Evolutionary conservation across 1,284 basidiomycete genomes (phyloP).

Genomic region (Irpex sp.): DNA sequence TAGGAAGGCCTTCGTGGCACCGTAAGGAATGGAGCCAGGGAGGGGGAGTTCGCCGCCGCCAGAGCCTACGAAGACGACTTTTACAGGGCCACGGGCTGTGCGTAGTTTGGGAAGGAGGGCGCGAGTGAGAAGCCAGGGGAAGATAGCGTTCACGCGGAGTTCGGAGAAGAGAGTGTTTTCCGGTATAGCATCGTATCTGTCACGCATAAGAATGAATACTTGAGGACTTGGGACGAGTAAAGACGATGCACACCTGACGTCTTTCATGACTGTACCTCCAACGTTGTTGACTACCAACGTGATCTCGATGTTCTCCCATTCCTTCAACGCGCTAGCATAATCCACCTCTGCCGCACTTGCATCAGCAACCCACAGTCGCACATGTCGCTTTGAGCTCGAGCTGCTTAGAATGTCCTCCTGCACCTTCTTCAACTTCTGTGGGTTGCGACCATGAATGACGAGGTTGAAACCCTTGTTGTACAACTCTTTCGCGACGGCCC

Average conservation of each 20-base stretch:
- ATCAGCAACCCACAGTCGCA: conserved; percentile 26
- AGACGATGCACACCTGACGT: not conserved
- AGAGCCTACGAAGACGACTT: not conserved
- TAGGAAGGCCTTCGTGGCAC: conserved; percentile 9
- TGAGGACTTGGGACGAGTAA: too few species aligned
- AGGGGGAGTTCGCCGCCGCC: not conserved
- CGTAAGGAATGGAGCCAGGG: conserved; percentile 3
- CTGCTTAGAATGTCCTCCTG: conserved; percentile 19
- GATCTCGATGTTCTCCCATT: conserved; percentile 24
- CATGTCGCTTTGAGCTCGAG: conserved; percentile 11
- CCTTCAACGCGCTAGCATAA: conserved; percentile 19
- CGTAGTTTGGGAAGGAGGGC: not conserved
- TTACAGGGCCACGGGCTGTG: not conserved
- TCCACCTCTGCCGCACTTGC: conserved; percentile 20
- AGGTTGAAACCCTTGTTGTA: conserved; percentile 28
- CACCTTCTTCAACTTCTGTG: conserved; percentile 25
- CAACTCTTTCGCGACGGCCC: conserved; percentile 24
- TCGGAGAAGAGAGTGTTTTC: conserved; percentile 4
- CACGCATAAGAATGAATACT: too few species aligned
- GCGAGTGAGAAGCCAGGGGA: conserved; percentile 8
- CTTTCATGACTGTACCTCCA: conserved; percentile 15
- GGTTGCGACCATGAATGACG: conserved; percentile 28
- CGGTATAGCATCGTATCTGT: conserved; percentile 2
- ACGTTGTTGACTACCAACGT: conserved; percentile 29
- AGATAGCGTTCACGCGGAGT: conserved; percentile 2